phyloP scores from a whole-genome alignment of 345 rosid genomes.

The thale cress (Arabidopsis thaliana) region TAIR10.1 NC_003075.7:206501-207000 shows the following conservation, averaged over 20 bases:
- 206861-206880: constrained; percentile 57
- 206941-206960: constrained; percentile 55
- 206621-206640: constrained; percentile 69
- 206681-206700: constrained; percentile 56
- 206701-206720: constrained; percentile 63
- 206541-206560: constrained; percentile 64
- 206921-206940: constrained; percentile 75
- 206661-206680: constrained; percentile 64
- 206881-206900: constrained; percentile 72
- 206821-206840: constrained; percentile 66
- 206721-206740: constrained; percentile 96
- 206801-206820: constrained; percentile 92
- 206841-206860: constrained; percentile 72
- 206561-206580: constrained; percentile 77
- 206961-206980: constrained; percentile 17
- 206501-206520: constrained; percentile 58
- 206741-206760: constrained; percentile 74
- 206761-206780: constrained; percentile 82
- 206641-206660: constrained; percentile 81
- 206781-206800: constrained; percentile 71
- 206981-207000: neutral
- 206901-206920: constrained; percentile 84
- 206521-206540: constrained; percentile 59
- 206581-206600: constrained; percentile 79
- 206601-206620: constrained; percentile 77